A percentile compares a stretch with the other conserved stretches of the same genome.
Conservation (phyloP, 257 asterid genomes). For the Agastache rugosa region DNA sequence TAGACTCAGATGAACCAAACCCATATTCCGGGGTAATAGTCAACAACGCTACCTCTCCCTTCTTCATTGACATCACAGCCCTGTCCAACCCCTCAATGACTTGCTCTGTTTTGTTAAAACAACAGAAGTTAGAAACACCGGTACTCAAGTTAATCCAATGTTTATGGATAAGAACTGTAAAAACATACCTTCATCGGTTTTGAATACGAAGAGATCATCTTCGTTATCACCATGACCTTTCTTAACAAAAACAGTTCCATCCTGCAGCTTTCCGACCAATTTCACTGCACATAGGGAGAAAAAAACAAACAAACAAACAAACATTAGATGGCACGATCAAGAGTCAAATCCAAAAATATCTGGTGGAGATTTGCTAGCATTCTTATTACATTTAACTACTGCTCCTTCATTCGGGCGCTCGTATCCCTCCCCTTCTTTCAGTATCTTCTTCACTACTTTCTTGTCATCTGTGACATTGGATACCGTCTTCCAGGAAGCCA, state of each 20-base stretch:
- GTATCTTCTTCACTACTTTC: slow-evolving; percentile 67
- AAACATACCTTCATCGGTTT: slow-evolving; percentile 67
- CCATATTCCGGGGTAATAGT: slow-evolving; percentile 70
- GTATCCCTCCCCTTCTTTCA: slow-evolving; percentile 73
- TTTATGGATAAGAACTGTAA: not conserved
- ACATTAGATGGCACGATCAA: not conserved
- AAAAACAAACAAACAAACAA: too few relatives aligned
- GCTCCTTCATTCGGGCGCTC: slow-evolving; percentile 78
- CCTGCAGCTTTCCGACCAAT: slow-evolving; percentile 65
- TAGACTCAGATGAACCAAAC: slow-evolving; percentile 57
- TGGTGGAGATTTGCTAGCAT: not conserved
- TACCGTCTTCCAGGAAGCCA: slow-evolving; percentile 71
- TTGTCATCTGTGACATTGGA: slow-evolving; percentile 67
- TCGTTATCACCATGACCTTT: slow-evolving; percentile 59
- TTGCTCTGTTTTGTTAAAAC: slow-evolving; percentile 53
- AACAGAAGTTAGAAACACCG: not conserved
- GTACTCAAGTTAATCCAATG: not conserved
- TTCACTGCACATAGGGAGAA: slow-evolving; percentile 52
- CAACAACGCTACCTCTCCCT: slow-evolving; percentile 63
- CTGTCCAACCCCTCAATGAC: slow-evolving; percentile 68
- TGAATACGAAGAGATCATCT: slow-evolving; percentile 66
- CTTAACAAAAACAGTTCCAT: slow-evolving; percentile 63
- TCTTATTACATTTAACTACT: slow-evolving; percentile 58
- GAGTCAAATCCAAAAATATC: not conserved
- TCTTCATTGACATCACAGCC: slow-evolving; percentile 68